These are phyloP conservation scores for Skeletonema grethae DNA, from an alignment of 108 stramenopile species.

Conservation along the genomic window DNA sequence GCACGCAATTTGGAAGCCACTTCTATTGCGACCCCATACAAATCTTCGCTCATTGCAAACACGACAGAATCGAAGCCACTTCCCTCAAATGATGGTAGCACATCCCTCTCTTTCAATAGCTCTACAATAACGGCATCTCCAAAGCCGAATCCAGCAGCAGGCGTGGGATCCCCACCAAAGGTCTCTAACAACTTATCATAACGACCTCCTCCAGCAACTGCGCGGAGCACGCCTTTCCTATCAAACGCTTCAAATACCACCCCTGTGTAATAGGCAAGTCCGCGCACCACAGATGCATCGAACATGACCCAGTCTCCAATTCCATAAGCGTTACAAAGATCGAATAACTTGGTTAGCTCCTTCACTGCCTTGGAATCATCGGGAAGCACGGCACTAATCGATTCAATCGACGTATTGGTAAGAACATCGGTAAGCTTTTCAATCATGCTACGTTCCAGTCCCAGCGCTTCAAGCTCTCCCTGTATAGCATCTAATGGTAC, in stretches of 20 bases:
- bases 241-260: constrained; percentile 99
- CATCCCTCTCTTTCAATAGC: constrained; percentile 84
- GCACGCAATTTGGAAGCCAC: constrained; percentile 70
- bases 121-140: constrained; percentile 99
- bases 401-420: constrained; percentile 87
- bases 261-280: constrained; percentile 97
- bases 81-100: constrained; percentile 87
- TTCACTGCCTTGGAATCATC: constrained; percentile 85
- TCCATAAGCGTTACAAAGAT: constrained; percentile 84
- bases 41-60: constrained; percentile 78
- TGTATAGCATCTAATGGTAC: constrained; percentile 91
- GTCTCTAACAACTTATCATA: constrained; percentile 96
- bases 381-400: constrained; percentile 73
- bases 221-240: constrained; percentile 92
- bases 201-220: constrained; percentile 97
- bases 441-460: constrained; percentile 78
- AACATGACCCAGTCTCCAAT: constrained; percentile 94
- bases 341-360: constrained; percentile 75
- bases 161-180: constrained; percentile 93
- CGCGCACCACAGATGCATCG: constrained; percentile 96
- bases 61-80: constrained; percentile 81
- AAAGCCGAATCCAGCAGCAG: constrained; percentile 98
- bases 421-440: constrained; percentile 82
- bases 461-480: constrained; percentile 88
- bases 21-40: constrained; percentile 64